Evolutionary conservation across 257 asterid genomes (phyloP).

Genomic region (Parsonsia alboflavescens): DNA sequence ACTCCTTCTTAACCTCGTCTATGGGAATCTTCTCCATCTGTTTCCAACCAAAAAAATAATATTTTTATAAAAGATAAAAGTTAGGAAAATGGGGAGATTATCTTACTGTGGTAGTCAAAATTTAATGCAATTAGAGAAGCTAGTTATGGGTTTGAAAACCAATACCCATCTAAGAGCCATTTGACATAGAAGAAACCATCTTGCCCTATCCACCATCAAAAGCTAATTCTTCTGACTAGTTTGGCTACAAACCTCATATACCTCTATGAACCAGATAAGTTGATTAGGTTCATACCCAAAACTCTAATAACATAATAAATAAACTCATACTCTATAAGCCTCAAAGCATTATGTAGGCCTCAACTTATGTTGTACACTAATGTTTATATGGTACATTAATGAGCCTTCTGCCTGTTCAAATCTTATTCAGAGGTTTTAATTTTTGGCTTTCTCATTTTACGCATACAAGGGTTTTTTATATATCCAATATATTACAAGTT

Average conservation of each 20-base stretch:
- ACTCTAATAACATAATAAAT: too few relatives aligned
- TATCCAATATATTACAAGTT: not conserved
- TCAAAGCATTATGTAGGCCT: too few relatives aligned
- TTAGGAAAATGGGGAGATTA: not conserved
- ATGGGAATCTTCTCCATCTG: conserved; percentile 93
- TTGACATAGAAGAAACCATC: not conserved
- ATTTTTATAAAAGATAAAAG: not conserved
- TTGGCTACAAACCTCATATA: not conserved
- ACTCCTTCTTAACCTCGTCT: conserved; percentile 80
- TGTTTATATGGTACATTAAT: not conserved
- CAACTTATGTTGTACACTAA: not conserved
- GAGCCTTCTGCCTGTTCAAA: not conserved
- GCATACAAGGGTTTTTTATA: not conserved
- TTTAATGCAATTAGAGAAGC: not conserved
- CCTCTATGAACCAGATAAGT: not conserved
- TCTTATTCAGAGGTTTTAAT: not conserved
- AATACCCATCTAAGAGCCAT: not conserved
- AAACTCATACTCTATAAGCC: not conserved
- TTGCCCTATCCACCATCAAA: not conserved
- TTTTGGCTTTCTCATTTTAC: not conserved
- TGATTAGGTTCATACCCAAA: too few relatives aligned
- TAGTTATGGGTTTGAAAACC: not conserved
- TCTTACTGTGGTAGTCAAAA: not conserved
- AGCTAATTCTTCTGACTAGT: not conserved
- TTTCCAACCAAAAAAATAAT: conserved; percentile 11